Percentiles rank a stretch among this genome's conserved stretches.
Evolutionary conservation across 176 grass and related monocot genomes (phyloP).

Genomic region (Areca catechu): DNA sequence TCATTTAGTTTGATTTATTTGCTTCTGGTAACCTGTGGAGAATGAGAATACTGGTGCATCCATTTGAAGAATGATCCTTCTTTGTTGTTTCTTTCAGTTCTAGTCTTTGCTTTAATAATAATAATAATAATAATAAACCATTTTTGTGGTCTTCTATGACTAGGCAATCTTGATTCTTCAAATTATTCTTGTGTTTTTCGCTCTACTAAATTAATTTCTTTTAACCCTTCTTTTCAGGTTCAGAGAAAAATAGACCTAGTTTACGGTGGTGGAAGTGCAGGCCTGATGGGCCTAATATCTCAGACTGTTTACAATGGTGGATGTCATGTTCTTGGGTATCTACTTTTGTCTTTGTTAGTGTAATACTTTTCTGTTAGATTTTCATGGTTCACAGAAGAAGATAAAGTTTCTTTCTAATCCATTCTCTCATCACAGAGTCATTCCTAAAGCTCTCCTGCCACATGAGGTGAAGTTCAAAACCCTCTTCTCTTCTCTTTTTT

Average conservation of each 20-base stretch:
- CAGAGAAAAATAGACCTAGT: slow-evolving; percentile 70
- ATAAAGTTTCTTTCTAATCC: slow-evolving; percentile 5
- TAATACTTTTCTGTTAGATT: neutral
- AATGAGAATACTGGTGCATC: no score
- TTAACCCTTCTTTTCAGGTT: slow-evolving; percentile 38
- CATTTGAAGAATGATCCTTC: no score
- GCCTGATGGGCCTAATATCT: slow-evolving; percentile 86
- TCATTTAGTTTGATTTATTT: no score
- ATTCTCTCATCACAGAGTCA: slow-evolving; percentile 43
- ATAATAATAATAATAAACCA: no score
- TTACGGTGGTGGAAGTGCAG: slow-evolving; percentile 89
- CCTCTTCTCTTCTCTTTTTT: neutral
- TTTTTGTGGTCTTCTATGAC: neutral
- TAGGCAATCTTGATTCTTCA: neutral
- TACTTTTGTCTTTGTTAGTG: neutral
- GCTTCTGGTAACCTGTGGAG: no score
- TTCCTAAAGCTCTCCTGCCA: slow-evolving; percentile 63
- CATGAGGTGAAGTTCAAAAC: slow-evolving; percentile 36
- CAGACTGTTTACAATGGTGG: slow-evolving; percentile 71
- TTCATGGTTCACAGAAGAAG: neutral
- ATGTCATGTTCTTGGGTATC: slow-evolving; percentile 78
- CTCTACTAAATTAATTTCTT: slow-evolving; percentile 1
- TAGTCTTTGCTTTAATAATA: no score
- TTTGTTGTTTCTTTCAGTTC: no score
- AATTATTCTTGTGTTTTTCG: neutral